Evolutionary conservation across 192 early-diverging fungal species (phyloP).

Genomic region (Coemansia sp.): DNA sequence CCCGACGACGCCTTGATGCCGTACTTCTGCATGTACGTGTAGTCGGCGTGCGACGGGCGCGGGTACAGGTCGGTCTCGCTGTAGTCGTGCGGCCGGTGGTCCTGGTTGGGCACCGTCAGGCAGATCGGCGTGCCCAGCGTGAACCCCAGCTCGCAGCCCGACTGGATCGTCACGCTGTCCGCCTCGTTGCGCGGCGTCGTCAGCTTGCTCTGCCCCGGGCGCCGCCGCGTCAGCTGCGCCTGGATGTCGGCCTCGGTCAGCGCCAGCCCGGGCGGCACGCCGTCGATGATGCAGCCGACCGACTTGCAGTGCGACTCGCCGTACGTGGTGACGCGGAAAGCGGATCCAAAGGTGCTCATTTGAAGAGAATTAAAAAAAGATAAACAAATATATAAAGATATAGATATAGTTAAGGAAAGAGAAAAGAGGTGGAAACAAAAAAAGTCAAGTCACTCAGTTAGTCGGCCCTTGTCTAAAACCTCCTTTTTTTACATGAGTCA

Average conservation of each 20-base stretch:
- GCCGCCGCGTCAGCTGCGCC: conserved; percentile 85
- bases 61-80: conserved; percentile 95
- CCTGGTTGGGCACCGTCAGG: conserved; percentile 90
- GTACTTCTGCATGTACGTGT: conserved; percentile 95
- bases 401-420: not conserved
- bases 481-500: not conserved
- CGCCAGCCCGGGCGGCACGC: conserved; percentile 91
- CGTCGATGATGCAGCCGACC: conserved; percentile 96
- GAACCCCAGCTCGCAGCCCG: conserved; percentile 91
- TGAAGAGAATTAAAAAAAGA: not conserved
- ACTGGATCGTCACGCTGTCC: conserved; percentile 89
- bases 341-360: conserved; percentile 86
- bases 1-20: conserved; percentile 94
- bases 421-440: not conserved
- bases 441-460: not conserved
- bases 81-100: conserved; percentile 97
- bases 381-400: not conserved
- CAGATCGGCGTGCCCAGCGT: conserved; percentile 96
- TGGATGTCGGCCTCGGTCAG: conserved; percentile 93
- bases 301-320: conserved; percentile 99
- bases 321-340: conserved; percentile 91
- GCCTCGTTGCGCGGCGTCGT: conserved; percentile 99
- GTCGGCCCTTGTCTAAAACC: not conserved
- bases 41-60: conserved; percentile 98
- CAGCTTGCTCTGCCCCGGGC: conserved; percentile 94